phyloP scores from a whole-genome alignment of 148 eudicot genomes.

The Tetragonia tetragonoides region DNA sequence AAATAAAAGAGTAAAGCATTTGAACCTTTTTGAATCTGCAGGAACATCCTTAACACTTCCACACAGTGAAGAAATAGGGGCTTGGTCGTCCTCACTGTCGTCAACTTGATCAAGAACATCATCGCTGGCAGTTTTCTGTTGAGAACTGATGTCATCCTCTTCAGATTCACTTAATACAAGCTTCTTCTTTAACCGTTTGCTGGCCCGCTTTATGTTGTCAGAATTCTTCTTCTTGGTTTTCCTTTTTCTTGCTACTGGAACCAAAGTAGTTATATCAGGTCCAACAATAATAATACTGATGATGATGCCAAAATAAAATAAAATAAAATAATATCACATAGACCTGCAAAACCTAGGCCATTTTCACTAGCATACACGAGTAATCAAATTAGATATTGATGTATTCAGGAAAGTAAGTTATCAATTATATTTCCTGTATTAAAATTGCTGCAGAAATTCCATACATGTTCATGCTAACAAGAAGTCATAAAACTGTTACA shows the following conservation, averaged over 20 bases:
- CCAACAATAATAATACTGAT: background rate
- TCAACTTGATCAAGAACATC: constrained; percentile 4
- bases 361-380: too few species aligned
- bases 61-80: constrained; percentile 40
- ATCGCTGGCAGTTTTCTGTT: constrained; percentile 13
- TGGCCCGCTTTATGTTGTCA: constrained; percentile 22
- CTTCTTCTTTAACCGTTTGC: constrained; percentile 55
- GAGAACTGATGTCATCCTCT: constrained; percentile 30
- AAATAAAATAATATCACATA: too few species aligned
- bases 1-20: background rate
- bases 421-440: too few species aligned
- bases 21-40: constrained; percentile 45
- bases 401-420: too few species aligned
- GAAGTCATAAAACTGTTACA: background rate
- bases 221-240: constrained; percentile 28
- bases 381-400: too few species aligned
- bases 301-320: too few species aligned
- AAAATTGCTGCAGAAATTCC: background rate
- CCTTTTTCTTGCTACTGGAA: constrained; percentile 34
- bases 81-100: constrained; percentile 53
- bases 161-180: constrained; percentile 55
- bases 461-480: background rate
- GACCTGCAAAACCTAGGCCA: too few species aligned
- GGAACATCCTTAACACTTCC: constrained; percentile 26
- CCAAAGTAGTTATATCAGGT: constrained; percentile 7